Percentiles rank a stretch among this genome's conserved stretches.
These are phyloP conservation scores for Aspergillus hortae DNA, from an alignment of 2,329 filamentous ascomycete species.

Conservation along the genomic window DNA sequence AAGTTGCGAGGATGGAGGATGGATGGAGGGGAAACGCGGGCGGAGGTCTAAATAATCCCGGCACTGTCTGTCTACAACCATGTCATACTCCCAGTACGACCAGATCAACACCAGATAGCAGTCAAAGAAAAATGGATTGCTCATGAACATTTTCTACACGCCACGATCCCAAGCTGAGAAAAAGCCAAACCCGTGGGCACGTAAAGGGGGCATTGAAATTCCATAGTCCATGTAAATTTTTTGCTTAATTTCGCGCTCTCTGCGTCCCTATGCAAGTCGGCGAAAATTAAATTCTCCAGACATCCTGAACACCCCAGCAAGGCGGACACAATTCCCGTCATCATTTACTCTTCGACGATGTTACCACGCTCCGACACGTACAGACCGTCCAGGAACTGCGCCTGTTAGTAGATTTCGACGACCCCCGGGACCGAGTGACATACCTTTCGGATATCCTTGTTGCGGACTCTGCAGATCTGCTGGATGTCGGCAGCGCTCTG, in stretches of 20 bases:
- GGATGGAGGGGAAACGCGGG: not conserved
- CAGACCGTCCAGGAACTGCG: conserved; percentile 96
- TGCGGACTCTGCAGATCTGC: conserved; percentile 98
- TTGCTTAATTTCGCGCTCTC: conserved; percentile 28
- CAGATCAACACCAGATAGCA: not conserved
- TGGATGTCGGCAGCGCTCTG: conserved; percentile 99
- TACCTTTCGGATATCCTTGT: conserved; percentile 99
- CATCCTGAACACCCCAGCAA: conserved; percentile 33
- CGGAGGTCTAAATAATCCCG: too few species aligned
- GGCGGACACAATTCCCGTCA: conserved; percentile 27
- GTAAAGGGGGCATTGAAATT: conserved; percentile 22
- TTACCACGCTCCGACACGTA: conserved; percentile 99
- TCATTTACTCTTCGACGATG: conserved; percentile 63
- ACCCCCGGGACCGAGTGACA: conserved; percentile 16
- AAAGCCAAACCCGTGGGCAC: conserved; percentile 25
- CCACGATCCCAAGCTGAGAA: conserved; percentile 21
- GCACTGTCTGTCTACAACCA: too few species aligned
- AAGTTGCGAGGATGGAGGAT: not conserved
- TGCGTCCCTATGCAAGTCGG: conserved; percentile 40
- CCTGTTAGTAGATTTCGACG: not conserved
- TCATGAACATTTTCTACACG: conserved; percentile 26
- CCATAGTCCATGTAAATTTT: conserved; percentile 31
- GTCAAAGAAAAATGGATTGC: conserved; percentile 16
- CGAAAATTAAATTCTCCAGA: conserved; percentile 38
- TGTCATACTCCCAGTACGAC: not conserved